Base-by-base conservation (phyloP, 331 rosid species). In the Malus hybrid region DNA sequence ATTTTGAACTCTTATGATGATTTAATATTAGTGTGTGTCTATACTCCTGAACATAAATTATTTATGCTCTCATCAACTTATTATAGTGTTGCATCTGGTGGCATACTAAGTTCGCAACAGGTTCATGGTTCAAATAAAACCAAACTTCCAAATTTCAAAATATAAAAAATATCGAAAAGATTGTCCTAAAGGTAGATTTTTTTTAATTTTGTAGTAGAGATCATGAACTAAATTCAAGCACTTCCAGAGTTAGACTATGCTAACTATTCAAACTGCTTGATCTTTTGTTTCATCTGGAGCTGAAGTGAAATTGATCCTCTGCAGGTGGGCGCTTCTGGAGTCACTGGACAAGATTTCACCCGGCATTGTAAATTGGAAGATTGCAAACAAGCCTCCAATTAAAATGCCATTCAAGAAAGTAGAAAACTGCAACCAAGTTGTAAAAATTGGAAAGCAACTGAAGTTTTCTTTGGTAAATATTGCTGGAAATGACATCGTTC, bases 341-440 rank as follows among this genome's bases (percentile, higher is more conserved):
- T 89, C 96, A 3, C 90, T 93, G 77, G 96, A 93, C 72, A 91
- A 93, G 84, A 86, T 93, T 75, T 89, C 97, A 18, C 90, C 93
- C 9, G 94, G 98, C 66, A 91, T 91, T 81, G 97, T 93, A 52
- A 88, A 87, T 81, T 93, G 98, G 98, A 93, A 93, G 88, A 82
- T 86, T 74, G 93, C 98, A 46, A 93, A 83, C 88, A 93, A 91
- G 79, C 98, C 98, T 77, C 98, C 98, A 2, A 91, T 93, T 52
- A 93, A 93, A 88, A 93, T 93, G 98, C 98, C 98, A 55, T 91
- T 93, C 67, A 93, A 79, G 77, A 93, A 93, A 91, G 98, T 93
- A 39, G 98, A 93, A 85, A 93, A 93, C 80, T 93, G 98, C 82
- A 93, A 93, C 74, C 98, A 93, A 80, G 97, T 91, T 44, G 94